Evolutionary conservation across 1,284 basidiomycete species (phyloP).

Genomic region (Cryptococcus sp.): DNA sequence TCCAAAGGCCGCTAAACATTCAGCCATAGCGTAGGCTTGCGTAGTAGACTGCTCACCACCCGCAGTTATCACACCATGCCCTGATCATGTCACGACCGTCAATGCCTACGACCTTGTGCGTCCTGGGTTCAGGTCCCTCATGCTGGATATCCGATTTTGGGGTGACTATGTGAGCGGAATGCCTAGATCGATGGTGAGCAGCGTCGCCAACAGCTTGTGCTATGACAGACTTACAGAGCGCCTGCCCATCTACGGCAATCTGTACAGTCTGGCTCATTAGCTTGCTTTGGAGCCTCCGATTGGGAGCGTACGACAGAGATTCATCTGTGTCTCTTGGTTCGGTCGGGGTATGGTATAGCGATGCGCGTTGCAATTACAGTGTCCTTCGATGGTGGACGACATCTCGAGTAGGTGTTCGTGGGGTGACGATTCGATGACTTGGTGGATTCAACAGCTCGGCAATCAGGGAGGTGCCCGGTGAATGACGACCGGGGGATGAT

Average conservation of each 20-base stretch:
- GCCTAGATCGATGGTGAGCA: conserved; percentile 7
- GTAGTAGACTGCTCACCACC: conserved; percentile 8
- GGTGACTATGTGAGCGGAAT: conserved; percentile 13
- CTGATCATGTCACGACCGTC: conserved; percentile 11
- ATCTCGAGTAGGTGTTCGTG: no score
- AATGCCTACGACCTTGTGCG: conserved; percentile 9
- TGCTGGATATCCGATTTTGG: conserved; percentile 1
- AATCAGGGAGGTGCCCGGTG: no score
- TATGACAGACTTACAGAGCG: conserved; percentile 5
- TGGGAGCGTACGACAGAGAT: background rate
- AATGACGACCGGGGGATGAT: no score
- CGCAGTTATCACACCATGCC: conserved; percentile 18
- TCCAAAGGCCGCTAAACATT: conserved; percentile 7
- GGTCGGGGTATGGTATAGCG: background rate
- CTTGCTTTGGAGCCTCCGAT: background rate
- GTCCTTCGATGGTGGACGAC: background rate
- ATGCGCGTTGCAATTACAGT: background rate
- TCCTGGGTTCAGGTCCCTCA: conserved; percentile 13
- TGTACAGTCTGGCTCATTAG: conserved; percentile 9
- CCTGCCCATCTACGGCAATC: conserved; percentile 17
- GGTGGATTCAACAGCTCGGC: no score
- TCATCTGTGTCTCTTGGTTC: background rate
- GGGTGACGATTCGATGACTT: no score
- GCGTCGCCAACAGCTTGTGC: background rate
- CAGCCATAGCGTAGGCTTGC: background rate